Conservation (phyloP, 192 early-diverging fungal genomes). For the Backusella mclennaniae region DNA sequence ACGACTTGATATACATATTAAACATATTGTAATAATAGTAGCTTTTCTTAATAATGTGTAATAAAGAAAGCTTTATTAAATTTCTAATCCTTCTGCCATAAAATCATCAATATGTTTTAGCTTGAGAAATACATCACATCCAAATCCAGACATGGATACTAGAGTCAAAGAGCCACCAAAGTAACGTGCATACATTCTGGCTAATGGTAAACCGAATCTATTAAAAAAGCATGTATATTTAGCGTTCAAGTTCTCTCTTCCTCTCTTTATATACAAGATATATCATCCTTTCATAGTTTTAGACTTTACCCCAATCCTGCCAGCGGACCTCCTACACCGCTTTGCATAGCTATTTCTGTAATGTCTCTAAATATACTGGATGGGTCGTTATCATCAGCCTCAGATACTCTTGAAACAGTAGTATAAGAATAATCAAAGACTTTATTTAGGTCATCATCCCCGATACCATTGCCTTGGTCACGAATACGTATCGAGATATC, state of each 20-base stretch:
- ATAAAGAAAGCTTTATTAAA: slow-evolving; percentile 29
- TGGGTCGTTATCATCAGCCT: slow-evolving; percentile 36
- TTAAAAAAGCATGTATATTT: slow-evolving; percentile 4
- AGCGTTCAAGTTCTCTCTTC: background rate
- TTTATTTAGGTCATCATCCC: slow-evolving; percentile 65
- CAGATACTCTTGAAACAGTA: slow-evolving; percentile 71
- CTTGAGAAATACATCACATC: slow-evolving; percentile 90
- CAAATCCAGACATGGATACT: slow-evolving; percentile 80
- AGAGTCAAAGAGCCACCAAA: slow-evolving; percentile 91
- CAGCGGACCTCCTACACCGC: slow-evolving; percentile 91
- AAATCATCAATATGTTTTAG: slow-evolving; percentile 81
- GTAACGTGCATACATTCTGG: slow-evolving; percentile 85
- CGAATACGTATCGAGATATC: slow-evolving; percentile 84
- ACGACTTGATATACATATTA: background rate
- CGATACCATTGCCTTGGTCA: slow-evolving; percentile 91
- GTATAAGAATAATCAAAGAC: slow-evolving; percentile 96
- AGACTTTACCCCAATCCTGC: slow-evolving; percentile 63
- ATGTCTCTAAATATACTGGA: slow-evolving; percentile 72
- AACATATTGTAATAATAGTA: background rate
- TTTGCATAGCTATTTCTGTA: slow-evolving; percentile 77
- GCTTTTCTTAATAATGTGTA: background rate
- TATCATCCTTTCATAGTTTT: background rate
- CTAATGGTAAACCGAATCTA: slow-evolving; percentile 77
- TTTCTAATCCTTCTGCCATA: slow-evolving; percentile 49
- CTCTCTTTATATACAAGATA: too few species aligned